Base-by-base conservation (phyloP, 148 eudicot species). In the Euryodendron excelsum region DNA sequence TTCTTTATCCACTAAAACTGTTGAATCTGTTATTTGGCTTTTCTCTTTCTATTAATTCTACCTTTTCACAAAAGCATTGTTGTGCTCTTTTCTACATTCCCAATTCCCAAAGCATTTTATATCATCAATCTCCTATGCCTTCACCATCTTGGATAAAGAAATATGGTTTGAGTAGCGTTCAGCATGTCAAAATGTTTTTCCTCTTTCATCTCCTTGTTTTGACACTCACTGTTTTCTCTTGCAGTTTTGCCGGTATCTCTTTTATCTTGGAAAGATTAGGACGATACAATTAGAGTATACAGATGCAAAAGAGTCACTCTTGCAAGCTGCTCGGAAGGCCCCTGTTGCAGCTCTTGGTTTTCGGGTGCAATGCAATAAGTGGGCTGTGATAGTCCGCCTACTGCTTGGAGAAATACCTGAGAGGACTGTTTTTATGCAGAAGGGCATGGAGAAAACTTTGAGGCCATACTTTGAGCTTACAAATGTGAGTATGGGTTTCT, bases 401-500 rank as follows among this genome's bases (percentile, higher is more conserved):
- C 86, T 95, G 37, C 84, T 93, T 58, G 99, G 99, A 66, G 99
- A 93, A 80, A 95, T 95, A 58, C 99, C 99, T 41, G 99, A 95
- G 80, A 90, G 99, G 80, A 95, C 98, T 48, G 91, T 93, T 73
- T 95, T 95, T 65, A 89, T 95, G 96, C 99, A 95, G 91, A 93
- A 93, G 83, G 98, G 98, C 76, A 93, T 95, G 99, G 97, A 93
- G 78, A 91, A 85, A 78, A 93, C 94, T 53, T 82, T 95, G 85
- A 87, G 94, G 78, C 98, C 99, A 6, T 95, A 95, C 90, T 95
- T 95, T 82, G 99, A 95, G 87, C 97, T 95, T 50, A 95, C 99
- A 66, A 95, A 95, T 82, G 99, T 95, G 80, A 90, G 99, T 89
- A 18, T 68, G 52, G 68, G 27, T 63, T 74, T 41, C 25, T 36